Evolutionary conservation across 345 rosid genomes (phyloP), one percentile per base, ranked within the genome.

Genomic region (Angophora floribunda): DNA sequence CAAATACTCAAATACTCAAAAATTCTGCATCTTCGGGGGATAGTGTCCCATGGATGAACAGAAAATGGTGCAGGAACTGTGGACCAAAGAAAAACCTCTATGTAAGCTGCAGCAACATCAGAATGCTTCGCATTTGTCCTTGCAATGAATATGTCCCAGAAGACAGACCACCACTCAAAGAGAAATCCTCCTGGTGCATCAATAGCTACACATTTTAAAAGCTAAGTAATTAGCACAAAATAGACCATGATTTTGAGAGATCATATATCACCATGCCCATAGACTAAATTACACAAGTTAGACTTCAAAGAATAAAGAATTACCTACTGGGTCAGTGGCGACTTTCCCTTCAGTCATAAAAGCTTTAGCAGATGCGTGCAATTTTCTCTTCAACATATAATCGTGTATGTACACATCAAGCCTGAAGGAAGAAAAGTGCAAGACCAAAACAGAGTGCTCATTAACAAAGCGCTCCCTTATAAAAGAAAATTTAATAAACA

Each of bases 161-260:
- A 95, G 53, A 94, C 96, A 78, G 95, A 95, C 97, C 97, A 95
- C 97, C 97, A 95, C 80, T 94, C 96, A 61, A 94, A 95, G 28
- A 95, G 95, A 93, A 95, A 95, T 86, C 97, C 97, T 63, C 95
- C 96, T 9, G 97, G 96, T 30, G 94, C 96, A 90, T 95, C 96
- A 90, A 95, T 95, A 51, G 96, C 96, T 95, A 90, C 89, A 89
- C 79, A 89, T 59, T 44, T 7, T 52, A 85, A 67, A 19, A 86
- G 75, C 55, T 53, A 82, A 86, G 44, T n/a, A n/a, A 75, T 75
- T 75, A 75, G 45, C 49, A 75, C 84, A 41, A 75, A 75, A 49
- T 75, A 75, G 84, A 5, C 84, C 84, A 41, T 41, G 49, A 75
- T 75, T 75, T 75, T 75, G 84, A 41, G 84, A 75, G 84, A 75